A percentile compares a stretch with the other conserved stretches of the same genome.
phyloP scores from a whole-genome alignment of 768 basidiomycete genomes.

The Termitomyces sp. region DNA sequence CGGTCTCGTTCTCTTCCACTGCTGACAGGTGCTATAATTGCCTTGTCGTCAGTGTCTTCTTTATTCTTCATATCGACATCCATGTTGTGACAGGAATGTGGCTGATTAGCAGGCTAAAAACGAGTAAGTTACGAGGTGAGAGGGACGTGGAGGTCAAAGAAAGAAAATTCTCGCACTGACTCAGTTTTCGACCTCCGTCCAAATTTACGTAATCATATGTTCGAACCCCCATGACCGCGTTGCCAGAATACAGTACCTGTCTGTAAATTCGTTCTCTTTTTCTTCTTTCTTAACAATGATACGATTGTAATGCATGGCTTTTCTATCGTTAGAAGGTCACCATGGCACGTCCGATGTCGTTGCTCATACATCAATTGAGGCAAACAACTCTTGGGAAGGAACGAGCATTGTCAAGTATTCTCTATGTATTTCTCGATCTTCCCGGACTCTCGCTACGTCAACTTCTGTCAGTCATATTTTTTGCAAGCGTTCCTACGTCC shows the following conservation, averaged over 20 bases:
- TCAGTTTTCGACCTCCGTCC: conserved; percentile 2
- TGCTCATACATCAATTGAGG: no score
- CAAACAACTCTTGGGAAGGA: no score
- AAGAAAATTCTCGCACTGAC: conserved; percentile 6
- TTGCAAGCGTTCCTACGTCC: not conserved
- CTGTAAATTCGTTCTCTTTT: no score
- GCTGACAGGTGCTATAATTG: conserved; percentile 29
- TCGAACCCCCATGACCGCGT: no score
- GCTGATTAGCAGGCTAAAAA: conserved; percentile 1
- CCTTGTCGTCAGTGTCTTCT: conserved; percentile 67
- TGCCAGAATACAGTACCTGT: no score
- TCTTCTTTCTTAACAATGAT: no score
- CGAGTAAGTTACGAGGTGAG: conserved; percentile 5
- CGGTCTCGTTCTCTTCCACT: conserved; percentile 39
- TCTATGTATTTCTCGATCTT: no score
- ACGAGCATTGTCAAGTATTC: no score
- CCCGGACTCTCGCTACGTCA: no score
- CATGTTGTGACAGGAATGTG: conserved; percentile 35
- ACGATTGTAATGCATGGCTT: no score
- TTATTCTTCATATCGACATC: conserved; percentile 81
- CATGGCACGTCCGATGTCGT: no score
- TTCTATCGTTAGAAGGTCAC: no score
- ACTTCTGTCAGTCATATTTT: not conserved
- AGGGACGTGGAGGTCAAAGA: not conserved
- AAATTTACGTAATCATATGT: not conserved